Evolutionary conservation across 2,329 filamentous ascomycete genomes (phyloP).

Genomic region (Cercospora janseana): DNA sequence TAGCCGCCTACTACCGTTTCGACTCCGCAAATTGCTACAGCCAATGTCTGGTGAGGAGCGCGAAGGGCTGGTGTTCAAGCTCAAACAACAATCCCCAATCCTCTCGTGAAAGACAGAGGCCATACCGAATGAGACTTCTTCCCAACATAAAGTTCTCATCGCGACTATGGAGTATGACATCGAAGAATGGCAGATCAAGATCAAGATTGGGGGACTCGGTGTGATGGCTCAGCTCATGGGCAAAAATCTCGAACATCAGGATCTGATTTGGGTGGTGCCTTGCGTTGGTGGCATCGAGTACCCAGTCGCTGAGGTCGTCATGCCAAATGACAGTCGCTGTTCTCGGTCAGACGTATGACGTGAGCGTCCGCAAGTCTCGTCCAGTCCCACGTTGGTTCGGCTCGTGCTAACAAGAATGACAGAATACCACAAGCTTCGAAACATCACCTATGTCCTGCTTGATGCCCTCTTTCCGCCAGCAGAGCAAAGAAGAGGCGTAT

Average conservation of each 20-base stretch:
- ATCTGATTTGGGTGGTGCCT: slow-evolving; percentile 56
- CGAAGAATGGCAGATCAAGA: slow-evolving; percentile 66
- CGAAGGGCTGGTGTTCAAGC: not conserved
- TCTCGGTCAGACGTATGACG: slow-evolving; percentile 57
- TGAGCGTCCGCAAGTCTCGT: slow-evolving; percentile 49
- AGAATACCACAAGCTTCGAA: slow-evolving; percentile 58
- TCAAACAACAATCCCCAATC: slow-evolving; percentile 14
- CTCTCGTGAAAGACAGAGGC: slow-evolving; percentile 12
- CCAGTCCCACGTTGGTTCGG: no score
- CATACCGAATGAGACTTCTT: slow-evolving; percentile 8
- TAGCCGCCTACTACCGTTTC: slow-evolving; percentile 13
- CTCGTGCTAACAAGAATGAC: no score
- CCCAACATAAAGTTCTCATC: slow-evolving; percentile 56
- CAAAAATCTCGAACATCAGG: slow-evolving; percentile 60
- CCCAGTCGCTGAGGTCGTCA: slow-evolving; percentile 55
- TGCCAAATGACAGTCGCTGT: slow-evolving; percentile 61
- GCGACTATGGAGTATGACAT: slow-evolving; percentile 71
- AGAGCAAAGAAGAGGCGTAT: slow-evolving; percentile 61
- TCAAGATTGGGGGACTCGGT: slow-evolving; percentile 67
- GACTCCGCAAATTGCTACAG: slow-evolving; percentile 12
- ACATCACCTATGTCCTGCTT: slow-evolving; percentile 65
- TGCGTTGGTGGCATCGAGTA: slow-evolving; percentile 62
- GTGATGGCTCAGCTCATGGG: slow-evolving; percentile 69
- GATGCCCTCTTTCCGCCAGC: slow-evolving; percentile 65
- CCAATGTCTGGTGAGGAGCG: slow-evolving; percentile 8